phyloP scores from a whole-genome alignment of 1,284 basidiomycete genomes.

The Melampsora larici-populina region DNA sequence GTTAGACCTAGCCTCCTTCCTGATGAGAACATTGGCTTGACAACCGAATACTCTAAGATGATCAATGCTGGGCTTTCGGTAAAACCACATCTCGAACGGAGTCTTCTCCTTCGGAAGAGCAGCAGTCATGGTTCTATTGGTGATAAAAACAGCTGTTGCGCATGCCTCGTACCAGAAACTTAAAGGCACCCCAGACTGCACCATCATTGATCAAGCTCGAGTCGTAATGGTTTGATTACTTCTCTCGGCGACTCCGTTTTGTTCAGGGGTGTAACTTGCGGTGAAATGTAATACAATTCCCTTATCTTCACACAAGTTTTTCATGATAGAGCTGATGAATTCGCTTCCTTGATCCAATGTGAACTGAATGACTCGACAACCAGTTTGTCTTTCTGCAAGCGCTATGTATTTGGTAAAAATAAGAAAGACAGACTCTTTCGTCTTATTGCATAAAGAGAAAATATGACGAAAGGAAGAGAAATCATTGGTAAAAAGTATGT shows the following conservation, averaged over 20 bases:
- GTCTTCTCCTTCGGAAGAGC: no score
- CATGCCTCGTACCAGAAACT: neutral
- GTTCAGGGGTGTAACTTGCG: constrained; percentile 3
- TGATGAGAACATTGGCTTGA: neutral
- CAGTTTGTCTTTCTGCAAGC: neutral
- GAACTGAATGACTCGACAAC: neutral
- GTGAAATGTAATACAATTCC: neutral
- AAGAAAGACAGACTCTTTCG: neutral
- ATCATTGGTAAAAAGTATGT: no score
- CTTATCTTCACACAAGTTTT: neutral
- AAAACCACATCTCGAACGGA: no score
- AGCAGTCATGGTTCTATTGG: no score
- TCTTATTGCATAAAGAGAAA: no score
- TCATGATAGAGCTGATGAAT: constrained; percentile 1
- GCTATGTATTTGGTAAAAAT: neutral
- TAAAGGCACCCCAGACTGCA: neutral
- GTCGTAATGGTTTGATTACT: neutral
- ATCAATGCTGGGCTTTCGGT: no score
- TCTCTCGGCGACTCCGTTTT: constrained; percentile 4
- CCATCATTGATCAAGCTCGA: neutral
- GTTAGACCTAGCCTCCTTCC: neutral
- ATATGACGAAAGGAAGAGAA: no score
- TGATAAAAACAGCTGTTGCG: neutral
- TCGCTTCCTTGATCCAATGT: neutral
- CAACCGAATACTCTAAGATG: neutral